Conservation (phyloP, 495 filamentous ascomycete genomes). For the Penicillium nucicola region DNA sequence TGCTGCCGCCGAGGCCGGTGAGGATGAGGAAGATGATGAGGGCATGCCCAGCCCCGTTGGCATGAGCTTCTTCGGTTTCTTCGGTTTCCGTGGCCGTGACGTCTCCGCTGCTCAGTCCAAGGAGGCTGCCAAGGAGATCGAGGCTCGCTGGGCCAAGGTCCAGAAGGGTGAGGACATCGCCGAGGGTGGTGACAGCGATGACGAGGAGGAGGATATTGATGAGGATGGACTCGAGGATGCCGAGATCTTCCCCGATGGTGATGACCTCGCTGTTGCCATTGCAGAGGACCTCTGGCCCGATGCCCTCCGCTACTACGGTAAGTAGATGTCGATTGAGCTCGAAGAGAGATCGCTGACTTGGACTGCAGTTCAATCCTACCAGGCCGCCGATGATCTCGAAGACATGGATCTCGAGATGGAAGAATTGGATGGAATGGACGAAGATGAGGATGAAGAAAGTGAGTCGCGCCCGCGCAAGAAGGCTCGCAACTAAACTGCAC, state of each 20-base stretch:
- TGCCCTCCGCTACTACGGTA: slow-evolving; percentile 89
- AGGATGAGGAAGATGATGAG: slow-evolving; percentile 48
- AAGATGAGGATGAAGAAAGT: slow-evolving; percentile 31
- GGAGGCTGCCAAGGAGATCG: slow-evolving; percentile 53
- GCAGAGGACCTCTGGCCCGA: slow-evolving; percentile 84
- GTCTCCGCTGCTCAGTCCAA: slow-evolving; percentile 68
- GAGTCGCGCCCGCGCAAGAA: slow-evolving; percentile 41
- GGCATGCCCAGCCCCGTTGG: slow-evolving; percentile 53
- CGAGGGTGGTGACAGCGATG: slow-evolving; percentile 37
- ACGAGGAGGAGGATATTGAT: slow-evolving; percentile 44
- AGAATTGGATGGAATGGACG: slow-evolving; percentile 28
- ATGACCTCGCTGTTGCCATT: slow-evolving; percentile 72
- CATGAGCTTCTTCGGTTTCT: slow-evolving; percentile 82
- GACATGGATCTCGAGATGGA: slow-evolving; percentile 36
- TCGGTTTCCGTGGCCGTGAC: slow-evolving; percentile 66
- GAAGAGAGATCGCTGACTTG: slow-evolving; percentile 8
- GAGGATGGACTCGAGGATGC: slow-evolving; percentile 55
- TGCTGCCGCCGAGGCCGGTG: slow-evolving; percentile 23
- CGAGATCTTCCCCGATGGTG: slow-evolving; percentile 79
- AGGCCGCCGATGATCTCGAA: slow-evolving; percentile 23
- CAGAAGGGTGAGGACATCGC: slow-evolving; percentile 47
- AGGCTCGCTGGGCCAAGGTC: slow-evolving; percentile 54
- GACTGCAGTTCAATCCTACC: slow-evolving; percentile 32
- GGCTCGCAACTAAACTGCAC: slow-evolving; percentile 31
- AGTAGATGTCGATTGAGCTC: slow-evolving; percentile 27